These are phyloP conservation scores for Huntiella moniliformis DNA, from an alignment of 2,329 filamentous ascomycete genomes.

Conservation along the genomic window DNA sequence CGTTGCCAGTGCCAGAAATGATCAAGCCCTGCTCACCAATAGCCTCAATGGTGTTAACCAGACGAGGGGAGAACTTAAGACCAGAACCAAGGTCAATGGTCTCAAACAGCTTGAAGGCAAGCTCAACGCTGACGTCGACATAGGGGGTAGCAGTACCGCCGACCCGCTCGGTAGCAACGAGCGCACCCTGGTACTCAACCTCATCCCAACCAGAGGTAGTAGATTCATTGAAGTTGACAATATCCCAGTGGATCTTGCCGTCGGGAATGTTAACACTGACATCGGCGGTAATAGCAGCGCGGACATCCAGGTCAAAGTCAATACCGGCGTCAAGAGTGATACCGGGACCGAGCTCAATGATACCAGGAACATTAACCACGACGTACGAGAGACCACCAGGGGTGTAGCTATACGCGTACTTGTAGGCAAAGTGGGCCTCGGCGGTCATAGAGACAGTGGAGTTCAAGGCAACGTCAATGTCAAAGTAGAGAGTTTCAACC, in stretches of 20 bases:
- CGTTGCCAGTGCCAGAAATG: not conserved
- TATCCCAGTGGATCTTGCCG: constrained; percentile 23
- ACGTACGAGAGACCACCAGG: constrained; percentile 19
- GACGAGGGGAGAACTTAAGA: constrained; percentile 1
- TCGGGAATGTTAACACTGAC: constrained; percentile 18
- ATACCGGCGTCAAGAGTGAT: constrained; percentile 18
- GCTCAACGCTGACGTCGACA: constrained; percentile 14
- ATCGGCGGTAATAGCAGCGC: constrained; percentile 17
- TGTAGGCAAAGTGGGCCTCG: constrained; percentile 19
- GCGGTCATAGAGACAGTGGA: constrained; percentile 21
- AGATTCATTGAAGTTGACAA: constrained; percentile 17
- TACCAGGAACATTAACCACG: constrained; percentile 22
- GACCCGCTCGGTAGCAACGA: constrained; percentile 19
- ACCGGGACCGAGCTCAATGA: constrained; percentile 21
- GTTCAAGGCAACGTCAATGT: constrained; percentile 22
- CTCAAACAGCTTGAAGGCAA: constrained; percentile 21
- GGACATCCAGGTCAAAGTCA: constrained; percentile 19
- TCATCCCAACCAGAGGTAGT: constrained; percentile 19
- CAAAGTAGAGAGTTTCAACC: constrained; percentile 20
- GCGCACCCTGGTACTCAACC: constrained; percentile 19
- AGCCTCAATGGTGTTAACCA: not conserved
- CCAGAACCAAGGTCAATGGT: not conserved
- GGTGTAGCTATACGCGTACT: constrained; percentile 19
- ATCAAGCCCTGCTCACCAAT: constrained; percentile 4
- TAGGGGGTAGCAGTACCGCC: constrained; percentile 18